Conservation (phyloP, 192 early-diverging fungal species). For the Podochytrium sp. region DNA sequence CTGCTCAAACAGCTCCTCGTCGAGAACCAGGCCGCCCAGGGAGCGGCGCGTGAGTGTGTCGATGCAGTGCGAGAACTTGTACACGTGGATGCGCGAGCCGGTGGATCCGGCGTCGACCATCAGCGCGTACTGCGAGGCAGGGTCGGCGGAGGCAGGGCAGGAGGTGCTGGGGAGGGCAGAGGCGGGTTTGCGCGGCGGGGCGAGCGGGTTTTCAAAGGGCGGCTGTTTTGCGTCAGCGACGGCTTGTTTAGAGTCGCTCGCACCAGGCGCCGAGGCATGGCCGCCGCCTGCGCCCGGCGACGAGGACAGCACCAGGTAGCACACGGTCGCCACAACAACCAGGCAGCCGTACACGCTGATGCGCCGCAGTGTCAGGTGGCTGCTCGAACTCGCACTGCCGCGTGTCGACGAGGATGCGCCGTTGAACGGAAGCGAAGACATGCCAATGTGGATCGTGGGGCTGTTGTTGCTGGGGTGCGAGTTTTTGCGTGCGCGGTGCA, state of each 20-base stretch:
- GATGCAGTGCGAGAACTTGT: slow-evolving; percentile 95
- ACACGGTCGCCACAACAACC: not conserved
- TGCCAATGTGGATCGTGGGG: not conserved
- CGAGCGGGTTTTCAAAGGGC: not conserved
- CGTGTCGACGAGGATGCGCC: not conserved
- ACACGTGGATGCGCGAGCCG: slow-evolving; percentile 96
- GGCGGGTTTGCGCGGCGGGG: not conserved
- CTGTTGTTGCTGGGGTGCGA: not conserved
- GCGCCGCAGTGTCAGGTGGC: slow-evolving; percentile 9
- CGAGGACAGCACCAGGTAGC: not conserved
- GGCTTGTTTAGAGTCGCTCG: too few relatives aligned
- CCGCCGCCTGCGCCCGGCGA: slow-evolving; percentile 1
- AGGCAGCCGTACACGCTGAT: not conserved
- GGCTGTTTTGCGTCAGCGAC: not conserved
- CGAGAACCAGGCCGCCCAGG: slow-evolving; percentile 51
- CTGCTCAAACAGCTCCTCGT: slow-evolving; percentile 88
- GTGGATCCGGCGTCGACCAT: slow-evolving; percentile 97
- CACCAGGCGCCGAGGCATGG: not conserved
- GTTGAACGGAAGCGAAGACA: not conserved
- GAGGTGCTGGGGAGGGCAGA: not conserved
- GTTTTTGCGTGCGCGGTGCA: not conserved
- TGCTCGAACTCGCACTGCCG: not conserved
- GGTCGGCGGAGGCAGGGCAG: slow-evolving; percentile 1
- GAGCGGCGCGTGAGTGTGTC: slow-evolving; percentile 7
- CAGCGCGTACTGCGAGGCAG: slow-evolving; percentile 76